Evolutionary conservation across 495 filamentous ascomycete species (phyloP), one percentile per base, ranked within the genome.

Genomic region (Cryomyces antarcticus): DNA sequence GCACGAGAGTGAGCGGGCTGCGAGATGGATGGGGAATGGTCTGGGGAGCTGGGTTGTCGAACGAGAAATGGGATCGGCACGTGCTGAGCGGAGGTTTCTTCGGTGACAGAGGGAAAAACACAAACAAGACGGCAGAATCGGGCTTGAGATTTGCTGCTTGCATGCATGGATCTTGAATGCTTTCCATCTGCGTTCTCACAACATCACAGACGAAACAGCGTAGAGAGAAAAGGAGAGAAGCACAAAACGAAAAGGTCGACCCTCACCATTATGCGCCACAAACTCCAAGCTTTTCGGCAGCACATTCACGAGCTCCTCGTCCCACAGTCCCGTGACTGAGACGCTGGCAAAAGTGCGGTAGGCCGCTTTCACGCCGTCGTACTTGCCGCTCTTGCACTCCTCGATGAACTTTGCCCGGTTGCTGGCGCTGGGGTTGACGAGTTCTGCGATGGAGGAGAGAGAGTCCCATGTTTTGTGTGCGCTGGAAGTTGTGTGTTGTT

Each of bases 321-420:
- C 60, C 40, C 59, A 61, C 24, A 47, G 27, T 3, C 88, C 88
- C 0, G 87, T 92, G 46, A 80, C 61, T 0, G 46, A 39, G 17
- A 71, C 62, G 37, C 78, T 85, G 30, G 52, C 56, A 52, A 93
- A 86, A 24, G 82, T 93, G 7, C 88, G 72, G 62, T 86, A 94
- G 37, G 70, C 68, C 7, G 70, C 80, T 12, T 72, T 54, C 13
- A 80, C 71, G 30, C 69, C 77, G 49, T 80, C 68, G 41, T 89
- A 69, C 17, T 70, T 67, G 27, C 82, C 83, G 29, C 70, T 67
- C 31, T 61, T 61, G 51, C 76, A 80, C 64, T 93, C 82, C 38
- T 73, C 52, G 30, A 93, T 57, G 57, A 96, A 94, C 12, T 78
- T 70, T 34, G 57, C 54, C 49, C 74, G 73, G 54, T 64, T 78